phyloP scores from a whole-genome alignment of 2,329 filamentous ascomycete species.

The Reticulascus tulasneorum region DNA sequence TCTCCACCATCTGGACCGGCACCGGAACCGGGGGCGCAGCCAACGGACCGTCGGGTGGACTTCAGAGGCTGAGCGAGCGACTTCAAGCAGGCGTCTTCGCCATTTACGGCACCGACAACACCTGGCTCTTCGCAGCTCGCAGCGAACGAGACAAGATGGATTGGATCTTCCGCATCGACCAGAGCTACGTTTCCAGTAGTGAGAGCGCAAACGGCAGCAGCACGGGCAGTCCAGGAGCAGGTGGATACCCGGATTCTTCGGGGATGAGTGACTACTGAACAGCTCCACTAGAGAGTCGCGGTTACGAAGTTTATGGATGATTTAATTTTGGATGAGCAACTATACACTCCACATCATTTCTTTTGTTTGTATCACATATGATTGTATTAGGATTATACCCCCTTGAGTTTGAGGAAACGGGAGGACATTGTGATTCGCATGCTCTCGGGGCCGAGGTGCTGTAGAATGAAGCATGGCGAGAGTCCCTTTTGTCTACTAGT shows the following conservation, averaged over 20 bases:
- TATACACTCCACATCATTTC: no score
- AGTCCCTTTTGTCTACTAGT: no score
- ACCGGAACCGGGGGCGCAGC: conserved; percentile 29
- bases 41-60: conserved; percentile 28
- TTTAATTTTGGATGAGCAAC: no score
- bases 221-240: conserved; percentile 28
- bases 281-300: no score
- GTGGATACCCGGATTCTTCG: conserved; percentile 7
- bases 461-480: no score
- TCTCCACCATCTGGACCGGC: conserved; percentile 54
- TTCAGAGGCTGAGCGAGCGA: conserved; percentile 53
- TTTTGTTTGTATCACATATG: no score
- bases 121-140: conserved; percentile 87
- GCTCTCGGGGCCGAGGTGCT: no score
- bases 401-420: no score
- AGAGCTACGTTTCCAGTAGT: conserved; percentile 58
- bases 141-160: conserved; percentile 92
- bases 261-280: conserved; percentile 8
- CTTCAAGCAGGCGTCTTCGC: conserved; percentile 78
- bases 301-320: conserved; percentile 1
- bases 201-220: conserved; percentile 36
- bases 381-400: no score
- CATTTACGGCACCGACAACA: conserved; percentile 90
- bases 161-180: conserved; percentile 94
- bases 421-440: no score